Percentiles rank a stretch among this genome's conserved stretches.
phyloP scores from a whole-genome alignment of 106 monocot genomes.

The Dendrobium nobile region DNA sequence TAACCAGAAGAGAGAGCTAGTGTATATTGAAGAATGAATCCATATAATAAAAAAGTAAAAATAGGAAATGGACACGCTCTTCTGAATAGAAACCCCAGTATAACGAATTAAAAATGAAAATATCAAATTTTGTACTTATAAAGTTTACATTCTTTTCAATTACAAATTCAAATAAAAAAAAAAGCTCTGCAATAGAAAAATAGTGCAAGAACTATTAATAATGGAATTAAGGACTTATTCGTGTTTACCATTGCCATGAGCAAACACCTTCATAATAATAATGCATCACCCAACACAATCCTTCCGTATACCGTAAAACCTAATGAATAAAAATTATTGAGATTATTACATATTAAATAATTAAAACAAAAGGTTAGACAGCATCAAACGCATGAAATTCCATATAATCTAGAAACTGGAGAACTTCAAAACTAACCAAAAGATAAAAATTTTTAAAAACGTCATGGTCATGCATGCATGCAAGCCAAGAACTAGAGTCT shows the following conservation, averaged over 20 bases:
- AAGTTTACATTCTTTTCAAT: not conserved
- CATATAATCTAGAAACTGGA: not conserved
- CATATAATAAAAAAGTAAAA: too few relatives aligned
- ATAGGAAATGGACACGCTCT: too few relatives aligned
- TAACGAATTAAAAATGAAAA: too few relatives aligned
- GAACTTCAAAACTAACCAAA: not conserved
- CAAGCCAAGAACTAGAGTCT: not conserved
- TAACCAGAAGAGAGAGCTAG: too few relatives aligned
- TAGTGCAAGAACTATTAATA: not conserved
- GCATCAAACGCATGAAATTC: not conserved
- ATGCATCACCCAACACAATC: constrained; percentile 98
- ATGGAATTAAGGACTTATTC: not conserved
- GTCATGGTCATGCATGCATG: not conserved
- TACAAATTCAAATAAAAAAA: not conserved
- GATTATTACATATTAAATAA: not conserved
- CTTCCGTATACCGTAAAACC: constrained; percentile 81
- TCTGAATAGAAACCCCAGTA: too few relatives aligned
- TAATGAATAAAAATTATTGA: constrained; percentile 13
- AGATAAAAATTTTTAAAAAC: not conserved
- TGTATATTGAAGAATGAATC: too few relatives aligned
- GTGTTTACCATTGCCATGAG: constrained; percentile 82
- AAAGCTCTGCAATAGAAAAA: not conserved
- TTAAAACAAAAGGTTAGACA: not conserved
- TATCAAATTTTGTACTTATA: not conserved
- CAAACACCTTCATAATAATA: constrained; percentile 99